A percentile compares a stretch with the other conserved stretches of the same genome.
These are phyloP conservation scores for Ophiostoma australiae DNA, from an alignment of 2,329 filamentous ascomycete genomes.

Conservation along the genomic window DNA sequence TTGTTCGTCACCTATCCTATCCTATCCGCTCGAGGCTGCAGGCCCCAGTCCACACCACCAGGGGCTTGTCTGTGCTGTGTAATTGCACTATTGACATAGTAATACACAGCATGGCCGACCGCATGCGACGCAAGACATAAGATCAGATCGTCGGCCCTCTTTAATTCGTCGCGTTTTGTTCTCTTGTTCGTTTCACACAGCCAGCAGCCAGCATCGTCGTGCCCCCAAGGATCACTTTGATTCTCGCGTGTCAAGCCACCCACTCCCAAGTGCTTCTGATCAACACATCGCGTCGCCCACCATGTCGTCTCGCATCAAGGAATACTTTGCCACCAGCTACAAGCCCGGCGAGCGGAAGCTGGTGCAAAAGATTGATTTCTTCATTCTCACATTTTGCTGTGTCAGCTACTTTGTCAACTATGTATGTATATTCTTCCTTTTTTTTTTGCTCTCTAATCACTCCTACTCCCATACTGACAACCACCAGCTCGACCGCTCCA, in stretches of 20 bases:
- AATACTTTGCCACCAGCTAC: slow-evolving; percentile 26
- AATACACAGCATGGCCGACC: neutral
- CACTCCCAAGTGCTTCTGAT: neutral
- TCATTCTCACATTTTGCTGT: slow-evolving; percentile 61
- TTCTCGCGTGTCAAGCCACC: neutral
- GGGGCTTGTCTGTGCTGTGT: neutral
- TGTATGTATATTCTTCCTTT: slow-evolving; percentile 33
- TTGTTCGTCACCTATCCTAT: slow-evolving; percentile 11
- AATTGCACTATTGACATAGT: neutral
- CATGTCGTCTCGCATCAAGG: slow-evolving; percentile 25
- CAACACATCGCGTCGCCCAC: slow-evolving; percentile 3
- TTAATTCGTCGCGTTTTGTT: neutral
- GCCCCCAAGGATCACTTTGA: slow-evolving; percentile 7
- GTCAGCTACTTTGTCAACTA: slow-evolving; percentile 54
- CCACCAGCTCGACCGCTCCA: slow-evolving; percentile 46
- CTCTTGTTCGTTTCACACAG: neutral
- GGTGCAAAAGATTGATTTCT: slow-evolving; percentile 46
- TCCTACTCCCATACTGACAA: neutral
- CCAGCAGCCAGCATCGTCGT: neutral
- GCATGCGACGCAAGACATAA: slow-evolving; percentile 2
- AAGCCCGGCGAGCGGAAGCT: slow-evolving; percentile 33
- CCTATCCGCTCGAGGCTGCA: neutral
- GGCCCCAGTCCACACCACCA: no score
- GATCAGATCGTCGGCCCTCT: slow-evolving; percentile 10
- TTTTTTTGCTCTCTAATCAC: neutral